phyloP scores from a whole-genome alignment of 2,329 filamentous ascomycete species.

The Botryosphaeria dothidea region DNA sequence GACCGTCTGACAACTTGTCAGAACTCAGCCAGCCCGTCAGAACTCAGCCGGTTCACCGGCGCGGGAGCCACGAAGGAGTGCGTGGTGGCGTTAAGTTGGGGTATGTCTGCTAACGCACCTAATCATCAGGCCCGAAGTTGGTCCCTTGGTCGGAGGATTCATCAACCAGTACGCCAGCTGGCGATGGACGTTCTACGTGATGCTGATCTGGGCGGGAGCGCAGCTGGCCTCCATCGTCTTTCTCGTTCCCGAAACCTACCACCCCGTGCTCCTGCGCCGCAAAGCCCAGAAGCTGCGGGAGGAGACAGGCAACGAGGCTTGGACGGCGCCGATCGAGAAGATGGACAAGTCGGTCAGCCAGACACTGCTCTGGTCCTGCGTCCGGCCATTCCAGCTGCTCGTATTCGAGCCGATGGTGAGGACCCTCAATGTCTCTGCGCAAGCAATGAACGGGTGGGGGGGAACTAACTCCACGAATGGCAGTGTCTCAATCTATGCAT shows the following conservation, averaged over 20 bases:
- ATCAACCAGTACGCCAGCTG: constrained; percentile 76
- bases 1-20: not conserved
- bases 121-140: constrained; percentile 54
- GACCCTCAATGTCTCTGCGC: not conserved
- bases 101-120: constrained; percentile 18
- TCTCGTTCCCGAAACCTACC: constrained; percentile 87
- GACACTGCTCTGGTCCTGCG: constrained; percentile 54
- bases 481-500: constrained; percentile 73
- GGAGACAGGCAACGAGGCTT: constrained; percentile 76
- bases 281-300: constrained; percentile 71
- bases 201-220: constrained; percentile 75
- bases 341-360: constrained; percentile 64
- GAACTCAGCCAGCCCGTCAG: constrained; percentile 12
- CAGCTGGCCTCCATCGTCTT: constrained; percentile 66
- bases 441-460: constrained; percentile 22
- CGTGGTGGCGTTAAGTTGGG: constrained; percentile 2
- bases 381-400: constrained; percentile 75
- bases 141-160: constrained; percentile 70
- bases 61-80: constrained; percentile 9
- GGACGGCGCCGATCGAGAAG: constrained; percentile 76
- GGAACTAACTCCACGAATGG: constrained; percentile 26
- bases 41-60: constrained; percentile 14
- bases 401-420: constrained; percentile 75
- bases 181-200: constrained; percentile 65
- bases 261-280: constrained; percentile 66